Percentiles rank a stretch among this genome's conserved stretches.
Conservation (phyloP, 1,284 basidiomycete genomes). For the Ustilago esculenta region DNA sequence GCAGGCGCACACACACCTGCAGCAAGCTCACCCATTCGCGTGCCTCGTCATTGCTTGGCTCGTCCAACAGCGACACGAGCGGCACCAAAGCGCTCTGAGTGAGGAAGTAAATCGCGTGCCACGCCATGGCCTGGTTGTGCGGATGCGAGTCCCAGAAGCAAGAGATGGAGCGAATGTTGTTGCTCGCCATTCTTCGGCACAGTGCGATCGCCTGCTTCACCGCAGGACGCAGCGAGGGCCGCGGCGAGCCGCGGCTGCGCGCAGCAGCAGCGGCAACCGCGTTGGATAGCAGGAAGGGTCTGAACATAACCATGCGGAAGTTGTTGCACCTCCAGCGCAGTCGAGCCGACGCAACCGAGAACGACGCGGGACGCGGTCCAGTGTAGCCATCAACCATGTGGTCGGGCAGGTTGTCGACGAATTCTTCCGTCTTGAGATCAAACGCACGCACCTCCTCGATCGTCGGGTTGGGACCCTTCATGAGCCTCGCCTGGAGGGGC, state of each 20-base stretch:
- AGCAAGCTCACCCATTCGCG: conserved; percentile 36
- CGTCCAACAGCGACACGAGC: conserved; percentile 45
- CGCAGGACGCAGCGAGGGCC: conserved; percentile 36
- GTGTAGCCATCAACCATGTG: conserved; percentile 41
- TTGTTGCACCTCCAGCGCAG: conserved; percentile 50
- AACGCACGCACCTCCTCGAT: conserved; percentile 48
- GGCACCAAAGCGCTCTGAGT: conserved; percentile 49
- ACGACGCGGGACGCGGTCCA: conserved; percentile 33
- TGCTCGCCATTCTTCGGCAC: conserved; percentile 44
- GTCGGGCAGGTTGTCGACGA: conserved; percentile 38
- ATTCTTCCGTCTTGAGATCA: conserved; percentile 47
- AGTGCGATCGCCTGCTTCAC: conserved; percentile 49
- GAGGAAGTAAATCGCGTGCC: conserved; percentile 51
- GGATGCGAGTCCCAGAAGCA: conserved; percentile 47
- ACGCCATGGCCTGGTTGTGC: conserved; percentile 51
- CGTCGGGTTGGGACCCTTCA: conserved; percentile 38
- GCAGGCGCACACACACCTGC: conserved; percentile 37
- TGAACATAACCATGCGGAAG: conserved; percentile 54
- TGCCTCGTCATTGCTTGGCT: conserved; percentile 32
- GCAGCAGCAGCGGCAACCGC: conserved; percentile 43
- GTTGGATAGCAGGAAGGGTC: conserved; percentile 47
- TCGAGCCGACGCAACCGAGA: conserved; percentile 41
- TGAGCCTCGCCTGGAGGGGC: conserved; percentile 40
- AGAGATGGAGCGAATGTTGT: conserved; percentile 47
- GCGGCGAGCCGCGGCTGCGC: conserved; percentile 24